Conservation (phyloP, 2,329 filamentous ascomycete species). For the Bipolaris zeicola region DNA sequence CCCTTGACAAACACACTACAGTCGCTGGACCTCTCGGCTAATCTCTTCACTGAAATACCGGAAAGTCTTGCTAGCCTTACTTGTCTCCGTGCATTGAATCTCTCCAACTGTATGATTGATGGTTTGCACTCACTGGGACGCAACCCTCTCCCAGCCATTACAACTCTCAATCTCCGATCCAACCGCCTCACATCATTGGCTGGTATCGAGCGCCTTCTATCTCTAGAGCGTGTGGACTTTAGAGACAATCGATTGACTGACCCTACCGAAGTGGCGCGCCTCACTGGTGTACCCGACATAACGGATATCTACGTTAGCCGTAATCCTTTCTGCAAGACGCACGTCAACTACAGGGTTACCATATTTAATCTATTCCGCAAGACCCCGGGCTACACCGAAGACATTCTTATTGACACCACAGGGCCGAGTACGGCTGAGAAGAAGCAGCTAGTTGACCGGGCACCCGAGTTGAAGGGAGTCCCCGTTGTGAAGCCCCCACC, state of each 20-base stretch:
- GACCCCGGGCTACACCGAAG: conserved; percentile 86
- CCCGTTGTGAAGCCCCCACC: conserved; percentile 75
- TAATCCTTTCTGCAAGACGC: conserved; percentile 89
- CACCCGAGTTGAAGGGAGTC: conserved; percentile 73
- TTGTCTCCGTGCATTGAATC: conserved; percentile 86
- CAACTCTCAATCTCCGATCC: conserved; percentile 84
- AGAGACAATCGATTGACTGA: conserved; percentile 91
- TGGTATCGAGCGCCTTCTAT: conserved; percentile 85
- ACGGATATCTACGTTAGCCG: conserved; percentile 90
- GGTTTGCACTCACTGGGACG: conserved; percentile 85
- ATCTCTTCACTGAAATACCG: conserved; percentile 92
- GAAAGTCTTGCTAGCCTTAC: conserved; percentile 87
- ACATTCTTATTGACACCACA: conserved; percentile 84
- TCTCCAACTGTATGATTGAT: conserved; percentile 97
- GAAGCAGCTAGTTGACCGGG: conserved; percentile 81
- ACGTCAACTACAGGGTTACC: conserved; percentile 80
- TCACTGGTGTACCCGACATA: conserved; percentile 90
- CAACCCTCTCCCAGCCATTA: conserved; percentile 90
- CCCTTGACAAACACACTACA: conserved; percentile 87
- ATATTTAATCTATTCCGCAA: conserved; percentile 97
- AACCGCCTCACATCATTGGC: conserved; percentile 88
- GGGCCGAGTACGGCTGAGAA: conserved; percentile 85
- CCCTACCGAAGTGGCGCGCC: conserved; percentile 83
- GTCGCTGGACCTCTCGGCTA: conserved; percentile 89
- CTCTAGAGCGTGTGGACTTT: conserved; percentile 86